Percentiles rank a stretch among this genome's conserved stretches.
phyloP scores from a whole-genome alignment of 1,284 basidiomycete genomes.

The Ganoderma sp. region DNA sequence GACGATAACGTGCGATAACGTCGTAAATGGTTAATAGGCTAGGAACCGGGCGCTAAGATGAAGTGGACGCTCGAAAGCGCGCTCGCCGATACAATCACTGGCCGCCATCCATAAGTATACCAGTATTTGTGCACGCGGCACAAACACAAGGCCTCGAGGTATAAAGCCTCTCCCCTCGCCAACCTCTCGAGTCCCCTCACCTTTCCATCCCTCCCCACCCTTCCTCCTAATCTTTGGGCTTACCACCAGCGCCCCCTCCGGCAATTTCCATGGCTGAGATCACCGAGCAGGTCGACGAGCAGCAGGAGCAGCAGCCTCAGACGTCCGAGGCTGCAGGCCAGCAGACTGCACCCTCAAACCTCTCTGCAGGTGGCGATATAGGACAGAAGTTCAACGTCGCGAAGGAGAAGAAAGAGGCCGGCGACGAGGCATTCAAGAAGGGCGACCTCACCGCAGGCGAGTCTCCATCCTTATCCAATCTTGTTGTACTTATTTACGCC shows the following conservation, averaged over 20 bases:
- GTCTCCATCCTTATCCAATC: conserved; percentile 4
- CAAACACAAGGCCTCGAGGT: conserved; percentile 3
- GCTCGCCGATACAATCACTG: neutral
- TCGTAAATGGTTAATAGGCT: neutral
- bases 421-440: conserved; percentile 75
- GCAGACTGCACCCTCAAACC: conserved; percentile 9
- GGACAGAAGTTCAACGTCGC: conserved; percentile 63
- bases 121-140: conserved; percentile 2
- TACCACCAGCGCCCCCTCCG: neutral
- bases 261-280: neutral
- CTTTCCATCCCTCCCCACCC: neutral
- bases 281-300: conserved; percentile 6
- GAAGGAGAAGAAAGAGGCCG: conserved; percentile 72
- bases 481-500: neutral
- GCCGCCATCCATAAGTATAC: neutral
- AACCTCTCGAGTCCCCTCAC: neutral
- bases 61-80: neutral
- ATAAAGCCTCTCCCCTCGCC: neutral
- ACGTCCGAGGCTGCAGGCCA: conserved; percentile 14
- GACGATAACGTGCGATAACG: neutral
- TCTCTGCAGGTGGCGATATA: conserved; percentile 36
- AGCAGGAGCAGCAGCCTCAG: conserved; percentile 4
- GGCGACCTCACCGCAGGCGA: conserved; percentile 67
- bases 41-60: neutral
- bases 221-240: neutral